Evolutionary conservation across 2,329 filamentous ascomycete genomes (phyloP).

Genomic region (Cercospora sp.): DNA sequence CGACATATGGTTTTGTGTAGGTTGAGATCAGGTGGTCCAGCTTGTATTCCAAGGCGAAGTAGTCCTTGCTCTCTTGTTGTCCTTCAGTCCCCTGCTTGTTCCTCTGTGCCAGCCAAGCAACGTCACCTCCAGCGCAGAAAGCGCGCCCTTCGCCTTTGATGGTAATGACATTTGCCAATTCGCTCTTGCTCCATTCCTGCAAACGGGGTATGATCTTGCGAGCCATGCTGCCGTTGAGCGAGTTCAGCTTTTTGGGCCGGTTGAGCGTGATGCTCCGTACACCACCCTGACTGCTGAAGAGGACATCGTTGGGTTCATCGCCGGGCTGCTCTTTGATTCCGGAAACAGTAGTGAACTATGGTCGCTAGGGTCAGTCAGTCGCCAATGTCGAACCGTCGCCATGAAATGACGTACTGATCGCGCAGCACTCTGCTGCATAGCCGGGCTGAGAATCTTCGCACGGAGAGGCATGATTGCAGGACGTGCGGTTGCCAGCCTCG

Average conservation of each 20-base stretch:
- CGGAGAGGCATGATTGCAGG: conserved; percentile 69
- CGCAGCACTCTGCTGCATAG: conserved; percentile 25
- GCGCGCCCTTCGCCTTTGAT: conserved; percentile 87
- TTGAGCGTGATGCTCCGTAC: conserved; percentile 92
- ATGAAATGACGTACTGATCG: conserved; percentile 22
- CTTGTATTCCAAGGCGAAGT: conserved; percentile 94
- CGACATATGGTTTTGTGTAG: conserved; percentile 87
- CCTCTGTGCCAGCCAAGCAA: conserved; percentile 71
- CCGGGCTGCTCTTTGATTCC: conserved; percentile 57
- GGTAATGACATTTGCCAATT: conserved; percentile 87
- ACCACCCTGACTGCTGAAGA: conserved; percentile 86
- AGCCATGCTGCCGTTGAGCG: conserved; percentile 90
- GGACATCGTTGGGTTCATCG: conserved; percentile 84
- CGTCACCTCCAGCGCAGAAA: conserved; percentile 92
- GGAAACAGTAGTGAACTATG: conserved; percentile 33
- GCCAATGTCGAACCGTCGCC: conserved; percentile 13
- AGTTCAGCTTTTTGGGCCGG: conserved; percentile 86
- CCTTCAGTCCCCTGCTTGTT: conserved; percentile 70
- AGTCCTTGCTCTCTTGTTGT: conserved; percentile 72
- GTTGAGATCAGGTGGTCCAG: conserved; percentile 94
- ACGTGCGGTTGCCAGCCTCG: conserved; percentile 44
- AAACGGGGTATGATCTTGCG: conserved; percentile 88
- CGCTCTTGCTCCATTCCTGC: conserved; percentile 91
- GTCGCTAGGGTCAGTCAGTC: conserved; percentile 37
- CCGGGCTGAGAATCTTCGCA: conserved; percentile 55